These are phyloP conservation scores for Ceratocystis lukuohia DNA, from an alignment of 2,329 filamentous ascomycete genomes.

Conservation along the genomic window DNA sequence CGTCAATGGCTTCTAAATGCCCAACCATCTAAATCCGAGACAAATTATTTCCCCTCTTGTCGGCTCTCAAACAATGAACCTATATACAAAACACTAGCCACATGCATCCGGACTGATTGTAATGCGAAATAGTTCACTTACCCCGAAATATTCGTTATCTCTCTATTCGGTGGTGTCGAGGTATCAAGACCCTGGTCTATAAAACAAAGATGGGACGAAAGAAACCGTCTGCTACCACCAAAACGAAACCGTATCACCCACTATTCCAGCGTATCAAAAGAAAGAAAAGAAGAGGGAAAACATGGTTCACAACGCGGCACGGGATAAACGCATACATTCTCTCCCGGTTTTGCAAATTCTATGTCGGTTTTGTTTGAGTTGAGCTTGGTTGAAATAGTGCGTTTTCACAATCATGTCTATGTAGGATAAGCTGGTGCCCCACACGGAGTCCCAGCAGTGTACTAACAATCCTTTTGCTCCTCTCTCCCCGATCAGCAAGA, in stretches of 20 bases:
- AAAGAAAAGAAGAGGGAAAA: not conserved
- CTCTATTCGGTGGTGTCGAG: not conserved
- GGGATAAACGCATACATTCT: not conserved
- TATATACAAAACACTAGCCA: not conserved
- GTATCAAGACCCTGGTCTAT: conserved; percentile 8
- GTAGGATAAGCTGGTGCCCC: not conserved
- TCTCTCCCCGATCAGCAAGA: not conserved
- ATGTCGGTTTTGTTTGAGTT: not conserved
- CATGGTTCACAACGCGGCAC: not conserved
- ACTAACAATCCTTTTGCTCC: conserved; percentile 2
- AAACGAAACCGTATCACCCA: not conserved
- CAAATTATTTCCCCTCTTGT: not conserved
- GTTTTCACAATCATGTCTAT: not conserved
- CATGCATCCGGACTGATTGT: not conserved
- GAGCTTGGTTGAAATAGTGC: not conserved
- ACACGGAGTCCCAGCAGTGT: not conserved
- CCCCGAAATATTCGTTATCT: not conserved
- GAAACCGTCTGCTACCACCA: not conserved
- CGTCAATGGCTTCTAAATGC: no score
- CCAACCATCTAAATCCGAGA: not conserved
- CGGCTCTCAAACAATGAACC: not conserved
- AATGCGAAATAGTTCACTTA: not conserved
- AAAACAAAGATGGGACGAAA: conserved; percentile 13
- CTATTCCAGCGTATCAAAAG: not conserved
- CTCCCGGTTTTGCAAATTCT: not conserved